Evolutionary conservation across 2,329 filamentous ascomycete genomes (phyloP), one percentile per base, ranked within the genome.

Genomic region (Beauveria brongniartii): DNA sequence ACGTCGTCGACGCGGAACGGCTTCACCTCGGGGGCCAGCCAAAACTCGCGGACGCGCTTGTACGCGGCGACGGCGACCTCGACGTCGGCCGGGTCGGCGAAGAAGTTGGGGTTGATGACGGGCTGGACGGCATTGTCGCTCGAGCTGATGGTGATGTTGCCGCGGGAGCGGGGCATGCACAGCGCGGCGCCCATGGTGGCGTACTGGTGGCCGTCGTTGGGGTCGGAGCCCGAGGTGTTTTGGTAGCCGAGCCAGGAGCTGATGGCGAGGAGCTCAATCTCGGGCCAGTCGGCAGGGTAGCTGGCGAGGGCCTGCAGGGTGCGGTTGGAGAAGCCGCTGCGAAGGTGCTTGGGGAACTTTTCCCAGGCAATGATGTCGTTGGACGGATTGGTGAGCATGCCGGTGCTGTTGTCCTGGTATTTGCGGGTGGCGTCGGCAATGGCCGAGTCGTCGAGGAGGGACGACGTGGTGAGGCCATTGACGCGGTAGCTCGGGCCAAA

Each of bases 81-180:
- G 22, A 71, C 63, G 59, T 82, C 80, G 2, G 72, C 68, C 4
- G 71, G 70, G n/a, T 75, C 70, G 8, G 68, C 68, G 3, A 82
- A 69, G 73, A 73, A 81, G 61, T 76, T 75, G 1, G 75, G 75
- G 61, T 78, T 69, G 59, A 81, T 74, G 22, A 75, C 64, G 0
- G 79, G 78, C 3, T 68, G 65, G 20, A 55, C 41, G 26, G 73
- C 70, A 2, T 69, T 72, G 44, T 72, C 67, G 26, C 65, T 44
- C 0, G 71, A 73, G 0, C 59, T 57, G 26, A 80, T 71, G 0
- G 71, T 74, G 4, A 80, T 67, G 44, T 67, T 77, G 22, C 78
- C 78, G 5, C 74, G 73, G 1, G 76, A 78, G 12, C 56, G 54
- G 34, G 64, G 63, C n/a, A 47, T 59, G 41, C 41, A 16, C 5